These are phyloP conservation scores for Fagus sylvatica DNA, from an alignment of 306 rosid genomes.

Conservation along the genomic window DNA sequence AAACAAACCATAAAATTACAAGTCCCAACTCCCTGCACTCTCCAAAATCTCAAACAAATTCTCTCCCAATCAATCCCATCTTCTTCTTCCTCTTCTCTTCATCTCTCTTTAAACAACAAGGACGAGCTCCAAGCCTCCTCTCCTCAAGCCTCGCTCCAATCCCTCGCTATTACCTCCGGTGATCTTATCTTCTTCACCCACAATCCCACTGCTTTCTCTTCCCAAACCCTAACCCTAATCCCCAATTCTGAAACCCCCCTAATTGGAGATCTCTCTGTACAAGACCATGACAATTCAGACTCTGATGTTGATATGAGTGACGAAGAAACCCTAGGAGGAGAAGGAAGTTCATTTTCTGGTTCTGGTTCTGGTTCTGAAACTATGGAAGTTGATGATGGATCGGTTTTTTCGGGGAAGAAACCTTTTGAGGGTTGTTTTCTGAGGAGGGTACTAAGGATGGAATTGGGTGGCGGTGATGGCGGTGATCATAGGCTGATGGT, in stretches of 20 bases:
- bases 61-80: slow-evolving; percentile 39
- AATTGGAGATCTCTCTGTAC: too few species aligned
- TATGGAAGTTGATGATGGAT: slow-evolving; percentile 37
- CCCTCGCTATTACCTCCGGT: too few species aligned
- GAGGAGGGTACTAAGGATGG: slow-evolving; percentile 52
- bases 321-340: background rate
- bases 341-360: too few species aligned
- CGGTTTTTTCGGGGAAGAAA: slow-evolving; percentile 28
- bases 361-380: slow-evolving; percentile 6
- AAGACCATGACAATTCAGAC: too few species aligned
- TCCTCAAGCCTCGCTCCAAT: too few species aligned
- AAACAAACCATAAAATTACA: slow-evolving; percentile 60
- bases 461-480: slow-evolving; percentile 29
- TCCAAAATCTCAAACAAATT: slow-evolving; percentile 48
- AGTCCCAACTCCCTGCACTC: slow-evolving; percentile 47
- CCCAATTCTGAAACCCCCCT: too few species aligned
- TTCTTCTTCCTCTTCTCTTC: slow-evolving; percentile 17
- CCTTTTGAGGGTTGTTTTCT: slow-evolving; percentile 46
- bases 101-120: too few species aligned
- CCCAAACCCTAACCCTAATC: too few species aligned
- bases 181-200: too few species aligned
- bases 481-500: slow-evolving; percentile 47
- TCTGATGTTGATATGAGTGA: background rate
- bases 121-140: too few species aligned
- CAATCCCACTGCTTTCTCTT: too few species aligned